phyloP scores from a whole-genome alignment of 352 stramenopile genomes.

The Plasmopara halstedii region DNA sequence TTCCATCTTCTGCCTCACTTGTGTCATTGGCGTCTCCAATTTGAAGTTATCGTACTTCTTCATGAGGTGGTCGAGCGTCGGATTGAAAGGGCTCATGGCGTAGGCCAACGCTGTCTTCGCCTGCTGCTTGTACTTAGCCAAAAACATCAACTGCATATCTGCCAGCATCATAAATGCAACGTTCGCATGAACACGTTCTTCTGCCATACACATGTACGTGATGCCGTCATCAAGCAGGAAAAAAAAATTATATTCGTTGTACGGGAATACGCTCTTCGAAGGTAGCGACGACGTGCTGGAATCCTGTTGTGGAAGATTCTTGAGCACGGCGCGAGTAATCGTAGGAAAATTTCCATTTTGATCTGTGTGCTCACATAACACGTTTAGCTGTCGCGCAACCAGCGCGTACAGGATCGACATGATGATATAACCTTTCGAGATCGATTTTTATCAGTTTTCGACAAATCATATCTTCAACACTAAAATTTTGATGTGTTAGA shows the following conservation, averaged over 20 bases:
- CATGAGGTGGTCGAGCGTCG: slow-evolving; percentile 55
- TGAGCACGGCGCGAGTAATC: slow-evolving; percentile 65
- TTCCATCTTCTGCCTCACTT: slow-evolving; percentile 94
- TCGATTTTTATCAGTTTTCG: neutral
- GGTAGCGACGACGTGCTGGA: slow-evolving; percentile 8
- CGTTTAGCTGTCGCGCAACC: slow-evolving; percentile 59
- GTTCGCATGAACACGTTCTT: slow-evolving; percentile 66
- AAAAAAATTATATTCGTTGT: slow-evolving; percentile 80
- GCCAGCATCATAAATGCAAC: slow-evolving; percentile 67
- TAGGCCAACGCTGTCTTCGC: slow-evolving; percentile 65
- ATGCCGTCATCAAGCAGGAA: slow-evolving; percentile 64
- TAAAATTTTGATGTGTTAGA: no score
- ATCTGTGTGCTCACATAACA: slow-evolving; percentile 75
- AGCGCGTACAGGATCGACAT: slow-evolving; percentile 79
- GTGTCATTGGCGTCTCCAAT: slow-evolving; percentile 64
- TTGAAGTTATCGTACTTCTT: slow-evolving; percentile 84
- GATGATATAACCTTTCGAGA: neutral
- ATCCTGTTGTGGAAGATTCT: slow-evolving; percentile 56
- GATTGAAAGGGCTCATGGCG: slow-evolving; percentile 52
- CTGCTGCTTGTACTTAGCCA: slow-evolving; percentile 54
- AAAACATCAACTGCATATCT: slow-evolving; percentile 58
- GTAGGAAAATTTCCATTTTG: slow-evolving; percentile 70
- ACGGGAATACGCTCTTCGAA: slow-evolving; percentile 59
- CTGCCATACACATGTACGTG: slow-evolving; percentile 81
- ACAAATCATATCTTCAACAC: no score